Percentiles rank a stretch among this genome's conserved stretches.
Evolutionary conservation across 106 monocot species (phyloP).

Genomic region (Dendrobium catenatum): DNA sequence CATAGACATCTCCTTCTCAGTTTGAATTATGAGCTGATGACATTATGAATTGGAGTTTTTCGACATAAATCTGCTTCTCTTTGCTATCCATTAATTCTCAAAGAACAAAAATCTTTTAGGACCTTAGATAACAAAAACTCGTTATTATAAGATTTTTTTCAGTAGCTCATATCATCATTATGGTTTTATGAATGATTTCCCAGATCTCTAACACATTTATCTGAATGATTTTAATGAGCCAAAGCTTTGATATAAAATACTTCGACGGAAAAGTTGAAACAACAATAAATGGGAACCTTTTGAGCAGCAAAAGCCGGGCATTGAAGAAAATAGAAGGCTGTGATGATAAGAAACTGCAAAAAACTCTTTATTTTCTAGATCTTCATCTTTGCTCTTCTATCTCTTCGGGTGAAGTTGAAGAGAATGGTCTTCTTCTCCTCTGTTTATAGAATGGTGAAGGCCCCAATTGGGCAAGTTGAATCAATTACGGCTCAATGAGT

Average conservation of each 20-base stretch:
- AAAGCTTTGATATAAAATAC: background rate
- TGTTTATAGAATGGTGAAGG: slow-evolving; percentile 1
- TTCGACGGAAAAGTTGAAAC: background rate
- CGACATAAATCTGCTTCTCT: too few relatives aligned
- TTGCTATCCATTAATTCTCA: too few relatives aligned
- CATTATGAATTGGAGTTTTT: too few relatives aligned
- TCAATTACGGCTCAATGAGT: background rate
- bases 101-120: too few relatives aligned
- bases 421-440: background rate
- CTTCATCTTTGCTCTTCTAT: background rate
- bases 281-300: background rate
- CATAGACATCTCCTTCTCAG: too few relatives aligned
- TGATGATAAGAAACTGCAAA: background rate
- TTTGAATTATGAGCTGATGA: too few relatives aligned
- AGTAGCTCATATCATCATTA: too few relatives aligned
- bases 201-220: too few relatives aligned
- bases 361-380: background rate
- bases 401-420: background rate
- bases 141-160: too few relatives aligned
- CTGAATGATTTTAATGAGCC: too few relatives aligned
- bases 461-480: background rate
- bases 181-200: too few relatives aligned
- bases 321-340: slow-evolving; percentile 4
- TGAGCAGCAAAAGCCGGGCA: slow-evolving; percentile 6
- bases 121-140: too few relatives aligned